Base-by-base conservation (phyloP, 2,329 filamentous ascomycete genomes). In the Fusarium penzigii region DNA sequence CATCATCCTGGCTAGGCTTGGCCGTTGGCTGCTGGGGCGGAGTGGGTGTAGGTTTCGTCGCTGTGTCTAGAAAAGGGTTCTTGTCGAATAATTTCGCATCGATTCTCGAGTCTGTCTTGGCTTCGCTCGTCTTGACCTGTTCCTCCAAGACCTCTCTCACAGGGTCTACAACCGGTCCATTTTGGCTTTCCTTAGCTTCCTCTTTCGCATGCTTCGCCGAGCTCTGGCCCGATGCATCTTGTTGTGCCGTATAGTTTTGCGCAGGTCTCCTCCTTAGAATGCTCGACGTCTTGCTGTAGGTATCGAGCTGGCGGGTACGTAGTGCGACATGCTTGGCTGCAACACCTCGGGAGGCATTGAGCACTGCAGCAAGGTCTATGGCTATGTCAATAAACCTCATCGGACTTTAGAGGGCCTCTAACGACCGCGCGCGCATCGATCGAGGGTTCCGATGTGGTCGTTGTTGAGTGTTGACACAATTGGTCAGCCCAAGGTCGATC, bases 331-430 rank as follows among this genome's bases (percentile, higher is more conserved):
- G 85, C 68, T 81, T 85, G 44, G 78, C 72, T 44, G 86, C 87
- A 55, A 92, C 80, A 34, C 82, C 82, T 53, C 85, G 82, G 46
- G 88, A 87, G 67, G 85, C 88, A 75, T 81, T 84, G 70, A 88
- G 78, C 58, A 92, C 78, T 55, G 86, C 83, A 61, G 86, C 84
- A 63, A 88, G 76, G 74, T 92, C 89, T 68, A 92, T 76, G 57
- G 78, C 74, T 66, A 79, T 83, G 74, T 82, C 86, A 74, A 81
- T 82, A 79, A 84, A 75, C 70, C 81, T 75, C 82, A 85, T 85
- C 61, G 53, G 62, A 57, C 62, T 42, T 42, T 65, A 53, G 44
- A 42, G 52, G 56, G 57, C 62, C 65, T 63, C 57, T 29, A 38
- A 47, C 51, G 53, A 51, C 57, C 57, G 54, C 47, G 49, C 34